Base-by-base conservation (phyloP, 176 grass and related monocot genomes). In the Phoenix roebelenii region DNA sequence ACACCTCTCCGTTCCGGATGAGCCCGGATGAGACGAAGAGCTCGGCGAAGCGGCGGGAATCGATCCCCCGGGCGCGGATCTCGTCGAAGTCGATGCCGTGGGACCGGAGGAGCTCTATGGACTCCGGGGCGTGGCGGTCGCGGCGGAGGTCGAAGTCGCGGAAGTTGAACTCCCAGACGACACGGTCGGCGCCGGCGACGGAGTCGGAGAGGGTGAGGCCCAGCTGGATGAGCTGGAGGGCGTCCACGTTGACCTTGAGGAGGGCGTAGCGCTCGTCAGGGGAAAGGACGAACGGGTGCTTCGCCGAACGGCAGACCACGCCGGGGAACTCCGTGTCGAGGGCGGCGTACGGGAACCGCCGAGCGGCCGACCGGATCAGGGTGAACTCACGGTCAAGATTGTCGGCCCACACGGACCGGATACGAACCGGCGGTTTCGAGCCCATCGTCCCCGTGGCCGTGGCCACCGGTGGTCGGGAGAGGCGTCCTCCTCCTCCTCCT, bases 81-180 rank as follows among this genome's bases (percentile, higher is more conserved):
- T 28, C 16, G 14, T 59, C 57, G 57, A 59, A 59, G 57, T 59
- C 57, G 25, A 59, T 26, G 15, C 57, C 57, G 57, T 59, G 44
- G 35, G 61, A 22, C n/a, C 30, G 18, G 61, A 63, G 61, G 32
- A 63, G 61, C 30, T 63, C 39, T 30, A 63, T 49, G 35, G 61
- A 63, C 3, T 63, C 61, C 3, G 61, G 30, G 10, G 61, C 39
- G 35, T 63, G 22, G n/a, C 6, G 61, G 61, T 63, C 61, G 35
- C 39, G 61, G 35, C 9, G n/a, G 35, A 49, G 61, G 30, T 63
- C 61, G 61, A 63, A 63, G 19, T 63, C 61, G 17, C 61, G 29
- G 61, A 63, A 63, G 35, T 63, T 63, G 61, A 63, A 63, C 60
- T 63, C 60, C 60, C 60, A 63, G 60, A 63, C n/a, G 32, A 44